Base-by-base conservation (phyloP, 2,329 filamentous ascomycete genomes). In the Fusarium sp. region DNA sequence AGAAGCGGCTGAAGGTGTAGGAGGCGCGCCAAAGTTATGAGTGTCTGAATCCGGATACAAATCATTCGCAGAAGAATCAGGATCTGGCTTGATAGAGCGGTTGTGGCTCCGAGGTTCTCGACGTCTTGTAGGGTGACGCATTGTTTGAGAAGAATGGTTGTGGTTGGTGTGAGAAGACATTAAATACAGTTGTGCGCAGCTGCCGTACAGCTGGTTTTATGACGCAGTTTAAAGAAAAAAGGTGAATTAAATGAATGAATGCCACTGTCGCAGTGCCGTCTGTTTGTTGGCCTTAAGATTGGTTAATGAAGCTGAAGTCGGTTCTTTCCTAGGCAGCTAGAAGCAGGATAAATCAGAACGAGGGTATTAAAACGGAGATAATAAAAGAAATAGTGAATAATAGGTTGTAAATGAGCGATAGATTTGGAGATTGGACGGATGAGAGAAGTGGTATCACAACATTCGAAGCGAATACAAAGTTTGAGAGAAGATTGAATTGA, bases 31-130 rank as follows among this genome's bases (percentile, higher is more conserved):
- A 20, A 55, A 53, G 24, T 67, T 67, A 41, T 52, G 41, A 27
- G 62, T 63, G n/a, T 48, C 59, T 27, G 74, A 65, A 12, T 68
- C 72, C 15, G 34, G 55, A n/a, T 63, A 30, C 5, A 69, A 47
- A 12, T 45, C 45, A 30, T 71, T 62, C 46, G 59, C 38, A 24
- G 51, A 27, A 29, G 64, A 58, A 9, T 78, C 74, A 11, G 72
- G 75, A 12, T 79, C 77, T 45, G 38, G 64, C 51, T 79, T 79
- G 49, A 79, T 68, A 29, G 24, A 61, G 40, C 38, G 51, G 45
- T 55, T 41, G 18, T 41, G 52, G 43, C 54, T 44, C 13, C 70
- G 74, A 67, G 62, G 56, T 34, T 65, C 67, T 44, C 76, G 67
- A 34, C 71, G 73, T n/a, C 63, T 64, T 49, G 70, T 67, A 49